Percentiles rank a stretch among this genome's conserved stretches.
Conservation (phyloP, 495 filamentous ascomycete genomes). For the Talaromyces thailandensis region DNA sequence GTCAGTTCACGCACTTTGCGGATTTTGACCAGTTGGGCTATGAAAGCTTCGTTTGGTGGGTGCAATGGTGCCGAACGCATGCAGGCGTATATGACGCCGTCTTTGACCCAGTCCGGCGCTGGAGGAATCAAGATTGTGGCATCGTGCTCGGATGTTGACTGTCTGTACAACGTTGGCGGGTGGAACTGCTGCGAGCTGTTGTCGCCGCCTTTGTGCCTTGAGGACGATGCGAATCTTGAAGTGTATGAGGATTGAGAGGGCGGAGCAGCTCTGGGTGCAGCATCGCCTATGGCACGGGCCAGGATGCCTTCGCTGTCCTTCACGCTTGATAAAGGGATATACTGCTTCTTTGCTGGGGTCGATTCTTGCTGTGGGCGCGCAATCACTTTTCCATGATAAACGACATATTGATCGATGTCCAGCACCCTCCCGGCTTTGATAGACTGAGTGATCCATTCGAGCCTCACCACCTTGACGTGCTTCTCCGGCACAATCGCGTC, state of each 20-base stretch:
- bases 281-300: slow-evolving; percentile 45
- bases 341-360: not conserved
- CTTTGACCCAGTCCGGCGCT: slow-evolving; percentile 61
- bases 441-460: slow-evolving; percentile 67
- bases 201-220: slow-evolving; percentile 9
- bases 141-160: slow-evolving; percentile 69
- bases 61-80: slow-evolving; percentile 64
- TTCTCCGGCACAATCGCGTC: slow-evolving; percentile 9
- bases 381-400: slow-evolving; percentile 50
- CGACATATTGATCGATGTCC: slow-evolving; percentile 49
- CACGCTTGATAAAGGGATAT: slow-evolving; percentile 11
- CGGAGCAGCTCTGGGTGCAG: slow-evolving; percentile 14
- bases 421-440: slow-evolving; percentile 42
- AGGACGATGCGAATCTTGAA: slow-evolving; percentile 6
- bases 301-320: slow-evolving; percentile 27
- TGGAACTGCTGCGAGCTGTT: slow-evolving; percentile 6
- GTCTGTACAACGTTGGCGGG: slow-evolving; percentile 43
- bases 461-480: slow-evolving; percentile 57
- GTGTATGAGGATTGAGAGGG: slow-evolving; percentile 5
- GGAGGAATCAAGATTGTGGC: slow-evolving; percentile 38
- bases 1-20: slow-evolving; percentile 58
- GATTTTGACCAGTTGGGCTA: slow-evolving; percentile 67
- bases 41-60: slow-evolving; percentile 68
- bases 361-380: slow-evolving; percentile 13
- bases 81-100: slow-evolving; percentile 67